These are phyloP conservation scores for Cadophora sp. DNA, from an alignment of 2,329 filamentous ascomycete species.

Conservation along the genomic window DNA sequence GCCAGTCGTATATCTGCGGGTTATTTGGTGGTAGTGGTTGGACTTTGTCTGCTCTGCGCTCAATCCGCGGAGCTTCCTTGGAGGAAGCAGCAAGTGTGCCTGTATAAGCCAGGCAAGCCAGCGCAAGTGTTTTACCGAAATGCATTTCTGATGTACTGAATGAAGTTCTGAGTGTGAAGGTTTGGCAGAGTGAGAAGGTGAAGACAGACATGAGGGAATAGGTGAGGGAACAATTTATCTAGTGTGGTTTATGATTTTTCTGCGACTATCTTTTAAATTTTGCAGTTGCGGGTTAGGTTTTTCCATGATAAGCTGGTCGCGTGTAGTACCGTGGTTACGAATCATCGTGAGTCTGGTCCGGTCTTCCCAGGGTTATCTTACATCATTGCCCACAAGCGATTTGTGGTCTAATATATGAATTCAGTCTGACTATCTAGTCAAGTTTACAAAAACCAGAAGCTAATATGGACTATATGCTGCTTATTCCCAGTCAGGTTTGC, in stretches of 20 bases:
- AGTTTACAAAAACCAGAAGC: constrained; percentile 7
- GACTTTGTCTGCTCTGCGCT: background rate
- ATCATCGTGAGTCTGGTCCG: background rate
- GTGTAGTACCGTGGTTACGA: background rate
- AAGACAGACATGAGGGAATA: background rate
- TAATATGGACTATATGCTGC: too few species aligned
- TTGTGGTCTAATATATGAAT: background rate
- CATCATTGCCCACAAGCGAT: background rate
- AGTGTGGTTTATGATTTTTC: background rate
- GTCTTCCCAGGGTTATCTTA: background rate
- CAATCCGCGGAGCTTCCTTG: background rate
- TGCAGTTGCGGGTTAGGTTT: background rate
- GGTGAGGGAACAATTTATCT: background rate
- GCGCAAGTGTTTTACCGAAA: background rate
- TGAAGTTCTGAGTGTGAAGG: background rate
- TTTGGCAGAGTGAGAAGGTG: background rate
- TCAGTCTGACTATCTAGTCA: background rate
- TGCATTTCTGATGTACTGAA: background rate
- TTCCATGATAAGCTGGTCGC: background rate
- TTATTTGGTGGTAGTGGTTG: background rate
- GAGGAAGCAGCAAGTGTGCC: background rate
- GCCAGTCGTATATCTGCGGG: background rate
- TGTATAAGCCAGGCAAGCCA: background rate
- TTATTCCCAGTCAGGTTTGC: too few species aligned
- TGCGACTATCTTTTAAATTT: background rate